These are phyloP conservation scores for Leccinum glutinopallens DNA, from an alignment of 1,284 basidiomycete genomes.

Conservation along the genomic window DNA sequence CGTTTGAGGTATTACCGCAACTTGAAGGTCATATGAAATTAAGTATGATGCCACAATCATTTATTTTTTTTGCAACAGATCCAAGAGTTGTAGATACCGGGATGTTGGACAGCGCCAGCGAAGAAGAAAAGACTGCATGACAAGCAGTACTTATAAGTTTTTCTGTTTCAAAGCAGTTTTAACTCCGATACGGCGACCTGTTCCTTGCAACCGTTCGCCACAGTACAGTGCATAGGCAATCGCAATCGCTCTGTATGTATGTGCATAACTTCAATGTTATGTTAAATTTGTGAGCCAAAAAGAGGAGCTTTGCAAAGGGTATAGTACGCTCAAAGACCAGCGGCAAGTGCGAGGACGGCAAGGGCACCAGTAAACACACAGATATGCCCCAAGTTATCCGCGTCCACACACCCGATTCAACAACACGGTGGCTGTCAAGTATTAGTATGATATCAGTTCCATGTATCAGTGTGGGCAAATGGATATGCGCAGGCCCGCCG, in stretches of 20 bases:
- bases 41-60: neutral
- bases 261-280: neutral
- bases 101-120: neutral
- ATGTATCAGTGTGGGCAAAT: too few relatives aligned
- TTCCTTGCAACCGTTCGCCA: neutral
- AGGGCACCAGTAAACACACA: conserved; percentile 23
- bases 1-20: neutral
- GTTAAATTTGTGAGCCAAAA: neutral
- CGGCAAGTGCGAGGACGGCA: conserved; percentile 23
- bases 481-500: too few relatives aligned
- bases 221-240: neutral
- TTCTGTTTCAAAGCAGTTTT: neutral
- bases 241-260: neutral
- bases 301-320: neutral
- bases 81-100: neutral
- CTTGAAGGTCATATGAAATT: neutral
- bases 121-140: neutral
- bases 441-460: too few relatives aligned
- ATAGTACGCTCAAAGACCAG: conserved; percentile 15
- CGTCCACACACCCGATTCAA: too few relatives aligned
- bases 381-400: conserved; percentile 1
- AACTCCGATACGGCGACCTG: neutral
- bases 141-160: neutral
- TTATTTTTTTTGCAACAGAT: neutral
- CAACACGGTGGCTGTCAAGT: too few relatives aligned